A percentile compares a stretch with the other conserved stretches of the same genome.
Evolutionary conservation across 148 eudicot genomes (phyloP).

Genomic region (Amaranthus palmeri): DNA sequence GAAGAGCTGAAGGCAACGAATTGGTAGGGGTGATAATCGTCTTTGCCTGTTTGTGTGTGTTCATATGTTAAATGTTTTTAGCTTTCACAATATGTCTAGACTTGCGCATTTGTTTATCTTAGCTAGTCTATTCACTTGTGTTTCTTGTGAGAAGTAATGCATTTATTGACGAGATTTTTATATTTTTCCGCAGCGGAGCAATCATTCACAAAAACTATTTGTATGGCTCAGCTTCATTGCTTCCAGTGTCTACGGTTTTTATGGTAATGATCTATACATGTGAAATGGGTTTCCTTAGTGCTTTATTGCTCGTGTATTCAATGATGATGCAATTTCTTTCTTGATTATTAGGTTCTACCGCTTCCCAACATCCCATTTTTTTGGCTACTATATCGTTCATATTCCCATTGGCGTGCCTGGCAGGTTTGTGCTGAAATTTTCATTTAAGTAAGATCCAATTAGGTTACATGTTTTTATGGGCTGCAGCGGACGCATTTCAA

Average conservation of each 20-base stretch:
- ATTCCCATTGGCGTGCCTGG: slow-evolving; percentile 96
- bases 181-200: slow-evolving; percentile 51
- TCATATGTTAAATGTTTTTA: neutral
- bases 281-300: neutral
- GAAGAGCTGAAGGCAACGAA: neutral
- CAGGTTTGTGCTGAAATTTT: slow-evolving; percentile 44
- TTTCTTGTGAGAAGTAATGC: slow-evolving; percentile 1
- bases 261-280: slow-evolving; percentile 40
- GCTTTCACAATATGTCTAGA: neutral
- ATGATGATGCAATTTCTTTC: slow-evolving; percentile 9
- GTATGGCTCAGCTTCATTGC: slow-evolving; percentile 79
- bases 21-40: neutral
- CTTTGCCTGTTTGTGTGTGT: neutral
- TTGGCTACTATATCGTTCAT: slow-evolving; percentile 87
- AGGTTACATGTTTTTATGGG: neutral
- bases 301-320: neutral
- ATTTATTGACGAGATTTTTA: neutral
- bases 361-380: slow-evolving; percentile 97
- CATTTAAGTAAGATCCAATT: neutral
- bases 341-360: slow-evolving; percentile 67
- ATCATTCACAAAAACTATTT: slow-evolving; percentile 79
- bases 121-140: neutral
- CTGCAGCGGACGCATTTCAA: neutral
- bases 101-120: neutral
- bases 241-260: slow-evolving; percentile 69